phyloP scores from a whole-genome alignment of 1,284 basidiomycete genomes.

The Trametes polyzona region DNA sequence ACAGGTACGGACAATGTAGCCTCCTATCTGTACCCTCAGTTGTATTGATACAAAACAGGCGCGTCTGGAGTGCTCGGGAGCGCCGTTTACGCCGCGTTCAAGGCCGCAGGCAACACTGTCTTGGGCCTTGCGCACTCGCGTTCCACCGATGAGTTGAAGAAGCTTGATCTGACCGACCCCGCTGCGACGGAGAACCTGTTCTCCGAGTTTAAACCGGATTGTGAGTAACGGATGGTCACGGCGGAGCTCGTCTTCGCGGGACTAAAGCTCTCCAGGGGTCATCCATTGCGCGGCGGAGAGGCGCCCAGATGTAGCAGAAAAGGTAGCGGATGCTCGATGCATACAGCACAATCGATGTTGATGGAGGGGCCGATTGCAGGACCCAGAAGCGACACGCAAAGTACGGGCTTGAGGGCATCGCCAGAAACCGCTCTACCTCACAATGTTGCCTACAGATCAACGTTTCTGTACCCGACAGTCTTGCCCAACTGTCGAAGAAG shows the following conservation, averaged over 20 bases:
- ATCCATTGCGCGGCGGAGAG: conserved; percentile 88
- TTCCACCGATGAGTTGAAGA: conserved; percentile 51
- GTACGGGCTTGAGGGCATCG: conserved; percentile 39
- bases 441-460: conserved; percentile 56
- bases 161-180: conserved; percentile 64
- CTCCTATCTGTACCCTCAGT: not conserved
- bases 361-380: conserved; percentile 40
- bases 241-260: not conserved
- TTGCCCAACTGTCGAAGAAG: conserved; percentile 61
- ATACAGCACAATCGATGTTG: too few species aligned
- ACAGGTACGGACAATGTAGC: conserved; percentile 45
- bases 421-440: not conserved
- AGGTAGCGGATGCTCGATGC: conserved; percentile 39
- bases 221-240: not conserved
- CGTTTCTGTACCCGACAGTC: conserved; percentile 61
- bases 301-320: conserved; percentile 82
- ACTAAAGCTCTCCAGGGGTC: conserved; percentile 68
- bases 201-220: conserved; percentile 53
- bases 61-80: conserved; percentile 79
- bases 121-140: conserved; percentile 70
- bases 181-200: conserved; percentile 55
- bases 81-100: conserved; percentile 67
- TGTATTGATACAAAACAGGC: conserved; percentile 44
- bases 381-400: conserved; percentile 66
- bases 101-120: conserved; percentile 44